Percentiles rank a stretch among this genome's conserved stretches.
These are phyloP conservation scores for Coemansia nantahalensis DNA, from an alignment of 192 early-diverging fungal species.

Conservation along the genomic window DNA sequence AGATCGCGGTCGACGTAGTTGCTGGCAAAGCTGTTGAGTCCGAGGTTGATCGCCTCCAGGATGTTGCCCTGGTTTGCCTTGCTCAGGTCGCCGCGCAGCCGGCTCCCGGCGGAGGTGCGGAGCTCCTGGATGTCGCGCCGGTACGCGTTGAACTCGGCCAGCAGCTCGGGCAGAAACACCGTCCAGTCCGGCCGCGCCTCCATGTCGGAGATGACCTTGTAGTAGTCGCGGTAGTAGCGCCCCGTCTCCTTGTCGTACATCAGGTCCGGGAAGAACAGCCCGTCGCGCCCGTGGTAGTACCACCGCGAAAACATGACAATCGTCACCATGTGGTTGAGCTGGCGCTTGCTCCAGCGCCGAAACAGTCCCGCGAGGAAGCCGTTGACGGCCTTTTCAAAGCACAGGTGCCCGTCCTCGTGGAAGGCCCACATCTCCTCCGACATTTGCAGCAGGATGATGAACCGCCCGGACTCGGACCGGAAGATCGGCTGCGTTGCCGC, in stretches of 20 bases:
- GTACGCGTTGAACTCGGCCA: constrained; percentile 46
- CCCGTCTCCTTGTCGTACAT: constrained; percentile 55
- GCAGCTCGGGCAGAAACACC: constrained; percentile 58
- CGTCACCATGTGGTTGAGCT: constrained; percentile 92
- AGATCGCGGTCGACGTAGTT: constrained; percentile 96
- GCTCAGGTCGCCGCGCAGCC: constrained; percentile 74
- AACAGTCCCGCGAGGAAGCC: constrained; percentile 90
- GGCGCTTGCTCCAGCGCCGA: constrained; percentile 72
- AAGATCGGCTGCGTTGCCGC: constrained; percentile 81
- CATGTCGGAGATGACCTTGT: constrained; percentile 93
- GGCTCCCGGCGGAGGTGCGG: constrained; percentile 20
- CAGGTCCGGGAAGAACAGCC: constrained; percentile 46
- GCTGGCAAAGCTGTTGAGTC: constrained; percentile 90
- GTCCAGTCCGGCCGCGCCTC: constrained; percentile 55
- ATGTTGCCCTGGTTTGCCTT: constrained; percentile 91
- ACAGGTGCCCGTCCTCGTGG: constrained; percentile 95
- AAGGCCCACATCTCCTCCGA: constrained; percentile 97
- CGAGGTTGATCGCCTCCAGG: constrained; percentile 94
- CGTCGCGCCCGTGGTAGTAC: constrained; percentile 63
- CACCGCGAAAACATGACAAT: constrained; percentile 92
- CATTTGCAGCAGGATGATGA: constrained; percentile 96
- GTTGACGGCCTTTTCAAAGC: constrained; percentile 89
- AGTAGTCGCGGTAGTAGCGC: constrained; percentile 86
- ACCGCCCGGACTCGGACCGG: constrained; percentile 90
- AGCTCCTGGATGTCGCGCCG: constrained; percentile 50